phyloP scores from a whole-genome alignment of 1,284 basidiomycete genomes.

The Irpex rosettiformis region DNA sequence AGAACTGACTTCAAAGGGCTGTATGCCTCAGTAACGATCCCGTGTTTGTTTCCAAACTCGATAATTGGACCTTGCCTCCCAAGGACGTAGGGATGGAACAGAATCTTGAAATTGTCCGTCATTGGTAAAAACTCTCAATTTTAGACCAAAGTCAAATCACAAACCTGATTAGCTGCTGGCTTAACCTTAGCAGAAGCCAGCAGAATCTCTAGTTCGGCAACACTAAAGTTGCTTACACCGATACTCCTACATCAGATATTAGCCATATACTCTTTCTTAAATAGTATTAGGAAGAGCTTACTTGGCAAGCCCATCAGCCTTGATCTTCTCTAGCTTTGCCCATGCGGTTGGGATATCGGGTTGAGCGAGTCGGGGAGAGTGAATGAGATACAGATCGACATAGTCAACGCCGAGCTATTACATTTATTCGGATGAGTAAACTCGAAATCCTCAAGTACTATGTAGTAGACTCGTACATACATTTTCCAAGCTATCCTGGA shows the following conservation, averaged over 20 bases:
- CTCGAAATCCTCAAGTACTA: not conserved
- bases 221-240: constrained; percentile 75
- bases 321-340: constrained; percentile 65
- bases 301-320: constrained; percentile 60
- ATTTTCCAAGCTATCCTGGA: constrained; percentile 28
- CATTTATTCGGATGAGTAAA: not conserved
- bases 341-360: constrained; percentile 54
- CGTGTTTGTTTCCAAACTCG: constrained; percentile 53
- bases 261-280: not conserved
- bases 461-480: constrained; percentile 16
- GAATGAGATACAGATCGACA: constrained; percentile 74
- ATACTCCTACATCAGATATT: constrained; percentile 50
- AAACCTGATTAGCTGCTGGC: constrained; percentile 76
- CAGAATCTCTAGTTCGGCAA: constrained; percentile 57
- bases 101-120: constrained; percentile 37
- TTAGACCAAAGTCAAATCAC: constrained; percentile 5
- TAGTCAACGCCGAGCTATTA: constrained; percentile 61
- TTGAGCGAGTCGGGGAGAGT: constrained; percentile 42
- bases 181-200: constrained; percentile 55
- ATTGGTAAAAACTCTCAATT: not conserved
- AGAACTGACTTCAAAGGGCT: constrained; percentile 55
- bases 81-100: constrained; percentile 73
- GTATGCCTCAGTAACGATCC: constrained; percentile 73
- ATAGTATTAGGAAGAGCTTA: too few relatives aligned
- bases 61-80: constrained; percentile 49